A percentile compares a stretch with the other conserved stretches of the same genome.
Conservation (phyloP, 306 rosid genomes). For the Crotalaria pallida region DNA sequence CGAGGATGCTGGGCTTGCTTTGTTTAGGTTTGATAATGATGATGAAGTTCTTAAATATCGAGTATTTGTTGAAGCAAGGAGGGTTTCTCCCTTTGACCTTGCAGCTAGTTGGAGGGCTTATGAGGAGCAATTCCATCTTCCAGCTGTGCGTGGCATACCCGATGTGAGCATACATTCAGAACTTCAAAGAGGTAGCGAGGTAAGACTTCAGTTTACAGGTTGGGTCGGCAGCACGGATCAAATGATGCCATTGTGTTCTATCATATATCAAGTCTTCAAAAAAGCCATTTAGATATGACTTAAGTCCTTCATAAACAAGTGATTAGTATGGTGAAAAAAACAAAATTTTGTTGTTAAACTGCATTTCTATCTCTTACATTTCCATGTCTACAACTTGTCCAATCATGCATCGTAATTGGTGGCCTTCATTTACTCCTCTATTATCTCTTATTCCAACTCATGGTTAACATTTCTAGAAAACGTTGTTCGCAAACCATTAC, state of each 20-base stretch:
- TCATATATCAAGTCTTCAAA: too few species aligned
- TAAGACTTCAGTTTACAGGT: slow-evolving; percentile 16
- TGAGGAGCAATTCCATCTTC: slow-evolving; percentile 65
- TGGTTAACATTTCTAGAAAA: neutral
- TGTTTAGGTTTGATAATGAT: slow-evolving; percentile 55
- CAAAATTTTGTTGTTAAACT: neutral
- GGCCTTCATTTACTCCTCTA: neutral
- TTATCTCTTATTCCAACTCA: neutral
- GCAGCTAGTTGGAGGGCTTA: slow-evolving; percentile 99
- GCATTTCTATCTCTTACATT: neutral
- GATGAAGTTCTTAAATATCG: slow-evolving; percentile 65
- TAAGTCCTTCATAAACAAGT: neutral
- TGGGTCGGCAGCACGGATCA: too few species aligned
- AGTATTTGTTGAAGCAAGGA: slow-evolving; percentile 72
- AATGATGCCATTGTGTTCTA: too few species aligned
- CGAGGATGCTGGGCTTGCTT: slow-evolving; percentile 73
- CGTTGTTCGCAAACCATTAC: neutral
- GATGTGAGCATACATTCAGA: slow-evolving; percentile 76
- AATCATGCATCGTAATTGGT: neutral
- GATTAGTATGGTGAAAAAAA: neutral
- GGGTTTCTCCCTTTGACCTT: slow-evolving; percentile 90
- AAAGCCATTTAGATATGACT: too few species aligned
- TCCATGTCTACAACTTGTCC: neutral
- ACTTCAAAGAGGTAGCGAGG: slow-evolving; percentile 56
- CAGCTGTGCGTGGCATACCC: slow-evolving; percentile 87